A percentile compares a stretch with the other conserved stretches of the same genome.
Conservation (phyloP, 768 basidiomycete species). For the Termitomyces titanicus region DNA sequence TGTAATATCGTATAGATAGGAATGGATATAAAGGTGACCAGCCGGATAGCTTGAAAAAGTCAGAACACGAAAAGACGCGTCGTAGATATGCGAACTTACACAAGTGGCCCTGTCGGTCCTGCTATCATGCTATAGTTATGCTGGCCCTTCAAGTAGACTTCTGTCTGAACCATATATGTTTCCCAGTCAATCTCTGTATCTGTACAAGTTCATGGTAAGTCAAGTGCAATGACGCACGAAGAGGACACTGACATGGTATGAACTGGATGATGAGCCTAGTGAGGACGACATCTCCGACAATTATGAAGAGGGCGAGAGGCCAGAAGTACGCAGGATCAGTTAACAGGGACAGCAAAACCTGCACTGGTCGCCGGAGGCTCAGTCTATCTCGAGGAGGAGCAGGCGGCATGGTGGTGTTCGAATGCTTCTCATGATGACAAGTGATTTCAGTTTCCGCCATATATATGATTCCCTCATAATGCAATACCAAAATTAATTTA, state of each 20-base stretch:
- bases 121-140: conserved; percentile 76
- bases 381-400: conserved; percentile 1
- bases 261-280: conserved; percentile 78
- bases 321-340: conserved; percentile 62
- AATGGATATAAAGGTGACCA: conserved; percentile 85
- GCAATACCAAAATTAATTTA: too few species aligned
- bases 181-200: conserved; percentile 99
- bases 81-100: conserved; percentile 47
- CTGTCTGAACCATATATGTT: conserved; percentile 90
- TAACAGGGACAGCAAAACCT: conserved; percentile 33
- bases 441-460: conserved; percentile 4
- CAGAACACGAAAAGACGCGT: conserved; percentile 1
- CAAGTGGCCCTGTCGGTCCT: conserved; percentile 91
- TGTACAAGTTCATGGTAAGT: conserved; percentile 29
- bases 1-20: conserved; percentile 62
- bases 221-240: conserved; percentile 1
- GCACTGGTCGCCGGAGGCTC: conserved; percentile 12
- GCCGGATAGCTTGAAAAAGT: conserved; percentile 77
- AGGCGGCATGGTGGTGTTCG: conserved; percentile 11
- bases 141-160: conserved; percentile 76
- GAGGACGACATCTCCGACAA: conserved; percentile 73
- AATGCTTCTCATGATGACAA: background rate
- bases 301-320: conserved; percentile 56
- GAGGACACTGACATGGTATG: conserved; percentile 67
- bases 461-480: too few species aligned